phyloP scores from a whole-genome alignment of 2,329 filamentous ascomycete genomes.

The Fusarium sp. region DNA sequence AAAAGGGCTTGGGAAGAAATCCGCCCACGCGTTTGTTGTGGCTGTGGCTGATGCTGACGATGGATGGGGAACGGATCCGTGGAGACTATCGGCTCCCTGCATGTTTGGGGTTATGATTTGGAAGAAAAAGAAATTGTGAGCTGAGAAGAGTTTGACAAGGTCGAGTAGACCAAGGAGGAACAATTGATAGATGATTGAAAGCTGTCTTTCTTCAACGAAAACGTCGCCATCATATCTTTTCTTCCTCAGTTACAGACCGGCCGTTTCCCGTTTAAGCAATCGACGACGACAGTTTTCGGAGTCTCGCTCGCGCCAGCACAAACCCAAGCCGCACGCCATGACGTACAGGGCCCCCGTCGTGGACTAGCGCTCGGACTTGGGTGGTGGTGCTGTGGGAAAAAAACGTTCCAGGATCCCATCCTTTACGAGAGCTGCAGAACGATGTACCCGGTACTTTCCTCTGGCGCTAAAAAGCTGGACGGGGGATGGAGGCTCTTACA shows the following conservation, averaged over 20 bases:
- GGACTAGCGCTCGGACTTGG: constrained; percentile 21
- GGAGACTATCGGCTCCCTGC: constrained; percentile 28
- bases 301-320: not conserved
- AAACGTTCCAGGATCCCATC: constrained; percentile 14
- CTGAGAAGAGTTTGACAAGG: not conserved
- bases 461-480: not conserved
- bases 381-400: too few species aligned
- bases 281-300: constrained; percentile 18
- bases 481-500: not conserved
- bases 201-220: not conserved
- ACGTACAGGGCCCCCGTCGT: constrained; percentile 28
- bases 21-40: constrained; percentile 27
- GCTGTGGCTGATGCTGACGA: constrained; percentile 34
- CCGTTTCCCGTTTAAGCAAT: constrained; percentile 25
- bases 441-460: constrained; percentile 23
- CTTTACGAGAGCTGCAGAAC: constrained; percentile 37
- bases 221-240: not conserved
- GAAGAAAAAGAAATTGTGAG: not conserved
- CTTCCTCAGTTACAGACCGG: not conserved
- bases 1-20: not conserved
- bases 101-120: constrained; percentile 10
- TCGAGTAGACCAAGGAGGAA: not conserved
- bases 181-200: not conserved
- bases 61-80: constrained; percentile 6
- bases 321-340: constrained; percentile 40